Conservation (phyloP, 371 early-diverging fungal genomes). For the Massospora cicadina region DNA sequence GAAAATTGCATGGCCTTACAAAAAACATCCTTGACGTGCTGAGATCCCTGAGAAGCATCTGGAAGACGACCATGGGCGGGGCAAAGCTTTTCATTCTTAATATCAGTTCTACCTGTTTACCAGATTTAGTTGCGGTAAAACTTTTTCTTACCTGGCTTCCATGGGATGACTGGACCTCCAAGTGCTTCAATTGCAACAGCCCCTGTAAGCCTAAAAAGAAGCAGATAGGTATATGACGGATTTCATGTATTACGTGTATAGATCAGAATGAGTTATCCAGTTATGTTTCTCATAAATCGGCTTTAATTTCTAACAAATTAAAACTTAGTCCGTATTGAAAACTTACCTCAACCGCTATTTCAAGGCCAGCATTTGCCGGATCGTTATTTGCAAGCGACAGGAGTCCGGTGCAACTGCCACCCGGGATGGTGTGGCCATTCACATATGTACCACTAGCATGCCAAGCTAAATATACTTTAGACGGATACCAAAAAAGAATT, state of each 20-base stretch:
- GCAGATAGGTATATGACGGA: too few relatives aligned
- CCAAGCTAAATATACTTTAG: constrained; percentile 40
- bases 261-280: constrained; percentile 8
- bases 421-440: constrained; percentile 60
- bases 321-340: constrained; percentile 71
- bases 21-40: constrained; percentile 65
- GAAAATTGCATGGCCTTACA: constrained; percentile 81
- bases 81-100: constrained; percentile 16
- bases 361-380: constrained; percentile 71
- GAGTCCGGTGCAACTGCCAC: constrained; percentile 59
- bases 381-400: constrained; percentile 67
- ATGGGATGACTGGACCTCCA: constrained; percentile 72
- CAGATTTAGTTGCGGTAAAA: constrained; percentile 13
- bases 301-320: constrained; percentile 3
- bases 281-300: constrained; percentile 8
- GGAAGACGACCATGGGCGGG: constrained; percentile 87
- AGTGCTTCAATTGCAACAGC: constrained; percentile 75
- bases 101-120: not conserved
- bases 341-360: constrained; percentile 54
- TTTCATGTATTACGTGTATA: constrained; percentile 4
- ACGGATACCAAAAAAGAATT: not conserved
- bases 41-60: constrained; percentile 57
- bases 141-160: constrained; percentile 74
- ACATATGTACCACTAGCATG: constrained; percentile 88
- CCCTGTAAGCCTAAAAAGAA: constrained; percentile 84